Percentiles rank a stretch among this genome's conserved stretches.
Conservation (phyloP, 2,329 filamentous ascomycete species). For the Aspergillus sp. region DNA sequence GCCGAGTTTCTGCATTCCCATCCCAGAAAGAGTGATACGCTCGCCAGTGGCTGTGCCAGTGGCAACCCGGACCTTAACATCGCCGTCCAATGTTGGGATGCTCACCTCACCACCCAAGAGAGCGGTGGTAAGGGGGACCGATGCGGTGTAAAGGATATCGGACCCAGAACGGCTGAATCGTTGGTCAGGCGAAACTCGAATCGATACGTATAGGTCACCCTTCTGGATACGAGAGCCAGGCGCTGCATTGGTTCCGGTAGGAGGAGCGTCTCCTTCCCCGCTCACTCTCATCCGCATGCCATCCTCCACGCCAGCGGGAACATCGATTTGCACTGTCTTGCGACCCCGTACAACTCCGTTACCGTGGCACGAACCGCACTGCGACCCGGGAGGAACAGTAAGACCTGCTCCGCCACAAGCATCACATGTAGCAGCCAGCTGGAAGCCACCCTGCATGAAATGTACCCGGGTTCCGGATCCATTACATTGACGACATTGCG, state of each 20-base stretch:
- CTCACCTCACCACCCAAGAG: slow-evolving; percentile 83
- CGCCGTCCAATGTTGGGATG: slow-evolving; percentile 82
- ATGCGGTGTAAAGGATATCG: slow-evolving; percentile 87
- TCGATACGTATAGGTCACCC: slow-evolving; percentile 86
- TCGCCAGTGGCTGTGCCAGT: slow-evolving; percentile 92
- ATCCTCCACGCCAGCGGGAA: slow-evolving; percentile 92
- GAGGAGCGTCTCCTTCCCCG: slow-evolving; percentile 79
- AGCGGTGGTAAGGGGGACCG: slow-evolving; percentile 86
- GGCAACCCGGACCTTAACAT: slow-evolving; percentile 82
- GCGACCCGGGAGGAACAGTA: slow-evolving; percentile 67
- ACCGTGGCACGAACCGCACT: slow-evolving; percentile 73
- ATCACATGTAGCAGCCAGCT: slow-evolving; percentile 86
- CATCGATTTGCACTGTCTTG: slow-evolving; percentile 80
- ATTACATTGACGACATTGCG: slow-evolving; percentile 70
- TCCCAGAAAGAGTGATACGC: slow-evolving; percentile 76
- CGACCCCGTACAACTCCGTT: slow-evolving; percentile 77
- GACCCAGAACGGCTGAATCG: slow-evolving; percentile 83
- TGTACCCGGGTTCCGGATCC: slow-evolving; percentile 83
- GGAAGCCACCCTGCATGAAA: slow-evolving; percentile 86
- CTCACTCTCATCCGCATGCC: slow-evolving; percentile 84
- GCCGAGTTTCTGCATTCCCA: slow-evolving; percentile 86
- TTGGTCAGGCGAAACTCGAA: slow-evolving; percentile 79
- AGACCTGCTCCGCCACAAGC: slow-evolving; percentile 73
- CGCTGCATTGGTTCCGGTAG: slow-evolving; percentile 62
- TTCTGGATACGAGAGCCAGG: slow-evolving; percentile 59